A percentile compares a stretch with the other conserved stretches of the same genome.
phyloP scores from a whole-genome alignment of 2,329 filamentous ascomycete species.

The Beauveria medogensis region DNA sequence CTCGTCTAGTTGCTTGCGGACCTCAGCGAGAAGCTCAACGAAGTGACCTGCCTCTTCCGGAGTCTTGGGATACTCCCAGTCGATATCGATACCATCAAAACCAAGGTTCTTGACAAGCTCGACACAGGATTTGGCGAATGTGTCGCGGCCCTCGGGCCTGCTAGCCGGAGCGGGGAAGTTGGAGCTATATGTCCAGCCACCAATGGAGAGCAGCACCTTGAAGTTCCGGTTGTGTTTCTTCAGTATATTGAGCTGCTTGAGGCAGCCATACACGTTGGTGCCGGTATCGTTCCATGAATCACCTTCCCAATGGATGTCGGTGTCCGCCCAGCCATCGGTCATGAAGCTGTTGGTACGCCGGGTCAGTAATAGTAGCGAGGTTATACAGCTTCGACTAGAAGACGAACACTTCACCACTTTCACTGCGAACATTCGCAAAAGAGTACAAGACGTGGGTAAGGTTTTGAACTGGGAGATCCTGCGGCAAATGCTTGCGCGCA shows the following conservation, averaged over 20 bases:
- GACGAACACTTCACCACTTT: constrained; percentile 67
- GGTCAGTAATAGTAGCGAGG: background rate
- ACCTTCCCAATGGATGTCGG: constrained; percentile 65
- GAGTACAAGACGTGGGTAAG: constrained; percentile 86
- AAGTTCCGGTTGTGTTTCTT: constrained; percentile 76
- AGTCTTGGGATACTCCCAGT: constrained; percentile 60
- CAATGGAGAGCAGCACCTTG: constrained; percentile 79
- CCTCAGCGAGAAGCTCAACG: constrained; percentile 49
- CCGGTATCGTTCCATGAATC: constrained; percentile 64
- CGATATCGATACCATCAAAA: constrained; percentile 63
- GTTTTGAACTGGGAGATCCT: constrained; percentile 71
- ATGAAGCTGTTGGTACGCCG: constrained; percentile 30
- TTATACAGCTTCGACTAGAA: background rate
- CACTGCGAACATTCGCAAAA: constrained; percentile 77
- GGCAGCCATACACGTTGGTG: constrained; percentile 77
- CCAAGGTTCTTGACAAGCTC: constrained; percentile 71
- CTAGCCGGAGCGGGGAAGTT: constrained; percentile 75
- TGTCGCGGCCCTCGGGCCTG: constrained; percentile 57
- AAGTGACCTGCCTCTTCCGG: constrained; percentile 47
- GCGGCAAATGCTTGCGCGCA: constrained; percentile 73
- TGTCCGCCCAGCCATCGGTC: constrained; percentile 57
- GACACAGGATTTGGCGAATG: constrained; percentile 68
- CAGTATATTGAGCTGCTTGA: constrained; percentile 80
- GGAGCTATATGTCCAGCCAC: constrained; percentile 84
- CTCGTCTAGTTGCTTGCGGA: constrained; percentile 49